Evolutionary conservation across 345 rosid genomes (phyloP), one percentile per base, ranked within the genome.

Genomic region (Dimocarpus longan): DNA sequence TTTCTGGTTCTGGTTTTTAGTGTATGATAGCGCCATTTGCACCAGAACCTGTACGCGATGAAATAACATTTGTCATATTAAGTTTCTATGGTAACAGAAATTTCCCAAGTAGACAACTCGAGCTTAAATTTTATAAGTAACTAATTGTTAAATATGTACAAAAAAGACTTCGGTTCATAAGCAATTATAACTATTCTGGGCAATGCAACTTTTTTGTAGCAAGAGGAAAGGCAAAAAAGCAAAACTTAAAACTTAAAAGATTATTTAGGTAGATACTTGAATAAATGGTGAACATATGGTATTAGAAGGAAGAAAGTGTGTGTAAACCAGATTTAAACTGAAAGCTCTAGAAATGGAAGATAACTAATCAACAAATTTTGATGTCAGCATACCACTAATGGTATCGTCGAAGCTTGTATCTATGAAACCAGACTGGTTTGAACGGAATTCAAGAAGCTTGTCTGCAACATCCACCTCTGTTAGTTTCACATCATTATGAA

Each of bases 331-430:
- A 28, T 46, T 16, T 46, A 56, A 37, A 77, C 22, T 16, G 11
- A 59, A 73, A 42, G 82, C 46, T 67, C 24, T 68, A 76, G 15
- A 52, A 60, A 5, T 65, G 16, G 21, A 32, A 46, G 32, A 57
- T 65, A 62, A 32, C 19, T 12, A 46, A 59, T 63, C 50, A 76
- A 80, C 70, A 83, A 54, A 69, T 72, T 32, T 32, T 32, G 52
- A 46, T 8, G 22, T 22, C 5, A 60, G 28, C 10, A 10, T 91
- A 95, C 99, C 99, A 71, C 98, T 92, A 80, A 95, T 95, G 66
- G 99, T 92, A 81, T 95, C 97, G 18, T 95, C 97, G 18, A 95
- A 93, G 87, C 99, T 95, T 74, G 99, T 93, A 86, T 93, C 99
- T 71, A 90, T 40, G 82, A 95, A 95, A 75, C 97, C 97, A 69